These are phyloP conservation scores for Gentiana macrophylla DNA, from an alignment of 257 asterid species.

Conservation along the genomic window DNA sequence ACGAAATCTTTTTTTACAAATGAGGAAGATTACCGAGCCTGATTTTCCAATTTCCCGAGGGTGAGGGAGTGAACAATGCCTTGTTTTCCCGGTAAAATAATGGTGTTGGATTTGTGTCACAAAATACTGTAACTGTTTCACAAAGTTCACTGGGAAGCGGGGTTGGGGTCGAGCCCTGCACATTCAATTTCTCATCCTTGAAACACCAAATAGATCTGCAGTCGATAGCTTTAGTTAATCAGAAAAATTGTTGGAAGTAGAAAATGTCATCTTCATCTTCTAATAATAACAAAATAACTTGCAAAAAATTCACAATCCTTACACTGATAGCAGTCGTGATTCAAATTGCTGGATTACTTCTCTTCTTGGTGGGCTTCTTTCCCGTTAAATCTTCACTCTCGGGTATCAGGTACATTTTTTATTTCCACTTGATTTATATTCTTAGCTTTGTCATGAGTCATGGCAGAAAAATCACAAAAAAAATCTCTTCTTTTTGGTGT, in stretches of 20 bases:
- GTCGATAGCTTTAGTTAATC: too few species aligned
- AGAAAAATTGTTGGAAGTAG: not conserved
- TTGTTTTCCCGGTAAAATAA: too few species aligned
- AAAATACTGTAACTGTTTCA: too few species aligned
- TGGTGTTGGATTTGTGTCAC: too few species aligned
- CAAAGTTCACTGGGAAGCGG: too few species aligned
- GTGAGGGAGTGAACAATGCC: too few species aligned
- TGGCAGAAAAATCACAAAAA: not conserved
- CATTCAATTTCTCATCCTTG: too few species aligned
- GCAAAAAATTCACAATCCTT: conserved; percentile 38
- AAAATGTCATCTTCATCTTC: conserved; percentile 7
- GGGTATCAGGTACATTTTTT: conserved; percentile 44
- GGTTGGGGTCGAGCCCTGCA: too few species aligned
- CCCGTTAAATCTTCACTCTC: conserved; percentile 78
- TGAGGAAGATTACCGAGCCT: too few species aligned
- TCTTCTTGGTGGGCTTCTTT: conserved; percentile 67
- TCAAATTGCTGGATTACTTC: conserved; percentile 57
- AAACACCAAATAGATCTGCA: too few species aligned
- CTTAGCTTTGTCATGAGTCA: not conserved
- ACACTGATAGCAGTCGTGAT: conserved; percentile 44
- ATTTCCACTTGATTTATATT: not conserved
- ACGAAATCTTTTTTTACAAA: too few species aligned
- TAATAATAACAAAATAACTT: conserved; percentile 20
- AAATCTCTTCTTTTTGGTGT: not conserved
- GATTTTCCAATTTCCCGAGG: too few species aligned